A percentile compares a stretch with the other conserved stretches of the same genome.
Evolutionary conservation across 495 filamentous ascomycete genomes (phyloP).

Genomic region (Platismatia glauca): DNA sequence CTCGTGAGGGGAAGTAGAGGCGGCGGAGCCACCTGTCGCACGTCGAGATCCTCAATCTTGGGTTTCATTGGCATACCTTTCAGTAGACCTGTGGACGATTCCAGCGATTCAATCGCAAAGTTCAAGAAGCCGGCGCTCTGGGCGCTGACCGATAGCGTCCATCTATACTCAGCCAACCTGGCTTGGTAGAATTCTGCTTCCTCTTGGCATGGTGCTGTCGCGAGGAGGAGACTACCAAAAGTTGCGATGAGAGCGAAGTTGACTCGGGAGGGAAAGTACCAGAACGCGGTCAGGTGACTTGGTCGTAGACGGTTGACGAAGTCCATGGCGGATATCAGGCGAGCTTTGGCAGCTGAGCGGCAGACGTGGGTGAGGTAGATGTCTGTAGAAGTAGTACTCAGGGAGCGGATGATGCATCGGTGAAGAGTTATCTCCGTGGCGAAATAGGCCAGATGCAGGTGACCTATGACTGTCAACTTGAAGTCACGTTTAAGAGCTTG

Average conservation of each 20-base stretch:
- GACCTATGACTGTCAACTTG: slow-evolving; percentile 33
- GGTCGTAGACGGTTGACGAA: slow-evolving; percentile 50
- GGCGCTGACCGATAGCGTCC: slow-evolving; percentile 80
- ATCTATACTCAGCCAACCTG: slow-evolving; percentile 79
- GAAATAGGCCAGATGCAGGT: slow-evolving; percentile 53
- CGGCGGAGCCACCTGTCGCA: slow-evolving; percentile 15
- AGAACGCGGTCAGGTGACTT: slow-evolving; percentile 46
- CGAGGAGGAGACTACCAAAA: slow-evolving; percentile 64
- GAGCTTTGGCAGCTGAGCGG: slow-evolving; percentile 65
- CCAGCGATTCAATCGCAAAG: slow-evolving; percentile 42
- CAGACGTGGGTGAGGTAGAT: slow-evolving; percentile 78
- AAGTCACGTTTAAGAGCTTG: slow-evolving; percentile 12
- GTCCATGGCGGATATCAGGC: slow-evolving; percentile 49
- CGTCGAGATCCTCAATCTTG: slow-evolving; percentile 37
- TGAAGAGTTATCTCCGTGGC: slow-evolving; percentile 55
- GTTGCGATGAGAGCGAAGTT: slow-evolving; percentile 49
- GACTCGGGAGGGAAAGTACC: slow-evolving; percentile 44
- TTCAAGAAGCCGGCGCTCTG: slow-evolving; percentile 66
- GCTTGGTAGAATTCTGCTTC: slow-evolving; percentile 94
- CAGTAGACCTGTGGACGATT: slow-evolving; percentile 39
- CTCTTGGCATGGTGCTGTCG: slow-evolving; percentile 74
- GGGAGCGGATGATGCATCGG: slow-evolving; percentile 49
- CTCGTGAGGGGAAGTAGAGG: slow-evolving; percentile 16
- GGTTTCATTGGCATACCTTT: slow-evolving; percentile 41
- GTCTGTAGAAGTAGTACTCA: slow-evolving; percentile 38